Evolutionary conservation across 306 rosid genomes (phyloP), one percentile per base, ranked within the genome.

Genomic region (Herpetospermum pedunculosum): DNA sequence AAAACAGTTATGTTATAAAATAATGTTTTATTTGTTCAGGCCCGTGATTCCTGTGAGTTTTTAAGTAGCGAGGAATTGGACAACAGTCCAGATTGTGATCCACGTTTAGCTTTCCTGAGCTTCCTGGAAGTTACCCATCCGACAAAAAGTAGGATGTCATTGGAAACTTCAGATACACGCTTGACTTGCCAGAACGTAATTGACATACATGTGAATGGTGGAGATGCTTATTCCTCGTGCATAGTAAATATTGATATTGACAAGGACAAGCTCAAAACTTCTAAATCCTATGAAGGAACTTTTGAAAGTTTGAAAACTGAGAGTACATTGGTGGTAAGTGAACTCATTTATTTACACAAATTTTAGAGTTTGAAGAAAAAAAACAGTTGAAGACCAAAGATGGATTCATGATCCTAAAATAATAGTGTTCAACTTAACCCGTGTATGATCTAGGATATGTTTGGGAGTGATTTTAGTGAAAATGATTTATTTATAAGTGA

Each of bases 111-210:
- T 73, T 83, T 88, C 79, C 75, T 86, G 69, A 86, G 91, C 79
- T 71, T 87, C 80, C 72, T 87, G 78, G 87, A 86, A 83, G 86
- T 83, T 84, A 80, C 89, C 77, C 80, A 77, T 81, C 90, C 82
- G 63, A 77, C 81, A 34, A 85, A 87, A 73, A 79, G 81, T 72
- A 75, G 78, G 76, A 72, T 72, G 81, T 87, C 81, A 77, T 52
- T 77, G 70, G 92, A 85, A 70, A 71, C 83, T 79, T 57, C 77
- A 71, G 92, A 87, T 65, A 50, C 84, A 41, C 77, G 77, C 57
- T 74, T 81, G 79, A 83, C 82, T 84, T 88, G 87, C 79, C 90
- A 79, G 80, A 82, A 82, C 75, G 84, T 82, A 84, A 40, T 82
- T 70, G 92, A 86, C 82, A 81, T 89, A 57, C 80, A 78, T 74